Evolutionary conservation across 192 early-diverging fungal species (phyloP).

Genomic region (Coemansia sp.): DNA sequence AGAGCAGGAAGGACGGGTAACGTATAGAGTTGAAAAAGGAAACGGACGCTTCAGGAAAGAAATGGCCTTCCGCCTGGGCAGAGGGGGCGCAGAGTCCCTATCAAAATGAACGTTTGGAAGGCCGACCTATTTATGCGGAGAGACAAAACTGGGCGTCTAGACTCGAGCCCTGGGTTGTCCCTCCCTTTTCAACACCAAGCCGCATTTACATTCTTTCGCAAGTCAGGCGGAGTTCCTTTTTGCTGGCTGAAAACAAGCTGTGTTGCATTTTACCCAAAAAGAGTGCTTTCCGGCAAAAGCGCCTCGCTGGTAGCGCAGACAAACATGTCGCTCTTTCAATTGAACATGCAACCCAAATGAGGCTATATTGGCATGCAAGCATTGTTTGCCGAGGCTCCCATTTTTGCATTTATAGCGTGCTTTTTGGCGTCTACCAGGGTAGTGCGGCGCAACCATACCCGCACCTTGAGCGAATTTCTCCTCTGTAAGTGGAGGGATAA

Average conservation of each 20-base stretch:
- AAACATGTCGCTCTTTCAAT: background rate
- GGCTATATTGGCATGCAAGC: constrained; percentile 11
- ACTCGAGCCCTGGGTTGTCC: background rate
- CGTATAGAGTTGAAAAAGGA: background rate
- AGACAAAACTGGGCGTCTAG: constrained; percentile 3
- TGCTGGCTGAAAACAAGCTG: background rate
- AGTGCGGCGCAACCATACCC: background rate
- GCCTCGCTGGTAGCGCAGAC: background rate
- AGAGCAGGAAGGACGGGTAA: background rate
- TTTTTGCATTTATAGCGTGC: background rate
- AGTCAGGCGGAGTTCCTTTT: constrained; percentile 1
- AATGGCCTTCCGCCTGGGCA: background rate
- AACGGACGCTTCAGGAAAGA: background rate
- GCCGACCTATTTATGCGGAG: constrained; percentile 13
- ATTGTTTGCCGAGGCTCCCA: constrained; percentile 2
- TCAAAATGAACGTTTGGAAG: constrained; percentile 3
- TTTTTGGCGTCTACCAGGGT: background rate
- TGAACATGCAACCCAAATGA: constrained; percentile 7
- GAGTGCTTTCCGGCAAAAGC: background rate
- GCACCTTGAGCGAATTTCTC: too few relatives aligned
- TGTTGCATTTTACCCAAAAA: constrained; percentile 10
- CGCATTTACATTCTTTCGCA: background rate
- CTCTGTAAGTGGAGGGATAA: too few relatives aligned
- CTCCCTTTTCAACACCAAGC: constrained; percentile 1
- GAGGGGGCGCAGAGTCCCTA: background rate